Evolutionary conservation across 176 grass and related monocot genomes (phyloP).

Genomic region (Stipa capillata): DNA sequence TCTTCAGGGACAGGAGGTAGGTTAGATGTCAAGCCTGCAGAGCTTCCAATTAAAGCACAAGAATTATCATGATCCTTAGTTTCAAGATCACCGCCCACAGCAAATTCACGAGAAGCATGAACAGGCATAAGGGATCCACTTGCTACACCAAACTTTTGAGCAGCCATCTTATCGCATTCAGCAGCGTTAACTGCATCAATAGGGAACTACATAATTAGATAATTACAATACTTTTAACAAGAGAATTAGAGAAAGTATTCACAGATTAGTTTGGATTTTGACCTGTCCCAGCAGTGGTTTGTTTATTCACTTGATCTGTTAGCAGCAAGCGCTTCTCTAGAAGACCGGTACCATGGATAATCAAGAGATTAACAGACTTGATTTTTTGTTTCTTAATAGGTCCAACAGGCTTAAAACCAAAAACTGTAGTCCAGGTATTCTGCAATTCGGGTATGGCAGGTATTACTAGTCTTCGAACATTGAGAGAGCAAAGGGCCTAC

Average conservation of each 20-base stretch:
- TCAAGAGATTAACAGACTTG: conserved; percentile 61
- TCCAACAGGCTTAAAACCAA: conserved; percentile 75
- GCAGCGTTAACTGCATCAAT: conserved; percentile 29
- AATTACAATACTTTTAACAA: neutral
- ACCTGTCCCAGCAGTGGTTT: conserved; percentile 39
- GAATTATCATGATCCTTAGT: conserved; percentile 17
- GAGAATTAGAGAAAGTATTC: conserved; percentile 6
- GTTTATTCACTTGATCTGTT: conserved; percentile 24
- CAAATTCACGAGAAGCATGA: conserved; percentile 23
- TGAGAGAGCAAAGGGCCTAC: conserved; percentile 67
- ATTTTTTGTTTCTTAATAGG: conserved; percentile 47
- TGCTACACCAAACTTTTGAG: conserved; percentile 14
- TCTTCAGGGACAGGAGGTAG: conserved; percentile 11
- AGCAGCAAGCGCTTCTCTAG: conserved; percentile 58
- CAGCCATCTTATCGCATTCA: conserved; percentile 25
- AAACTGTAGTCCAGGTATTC: conserved; percentile 78
- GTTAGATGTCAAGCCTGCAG: conserved; percentile 1
- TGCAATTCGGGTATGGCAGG: conserved; percentile 80
- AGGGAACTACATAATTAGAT: neutral
- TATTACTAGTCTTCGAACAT: conserved; percentile 74
- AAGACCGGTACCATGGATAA: conserved; percentile 75
- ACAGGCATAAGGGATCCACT: conserved; percentile 17
- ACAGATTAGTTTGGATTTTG: neutral
- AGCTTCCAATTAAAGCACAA: conserved; percentile 5
- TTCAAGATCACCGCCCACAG: neutral